Evolutionary conservation across 768 basidiomycete genomes (phyloP), one percentile per base, ranked within the genome.

Genomic region (Podaxis pistillaris): DNA sequence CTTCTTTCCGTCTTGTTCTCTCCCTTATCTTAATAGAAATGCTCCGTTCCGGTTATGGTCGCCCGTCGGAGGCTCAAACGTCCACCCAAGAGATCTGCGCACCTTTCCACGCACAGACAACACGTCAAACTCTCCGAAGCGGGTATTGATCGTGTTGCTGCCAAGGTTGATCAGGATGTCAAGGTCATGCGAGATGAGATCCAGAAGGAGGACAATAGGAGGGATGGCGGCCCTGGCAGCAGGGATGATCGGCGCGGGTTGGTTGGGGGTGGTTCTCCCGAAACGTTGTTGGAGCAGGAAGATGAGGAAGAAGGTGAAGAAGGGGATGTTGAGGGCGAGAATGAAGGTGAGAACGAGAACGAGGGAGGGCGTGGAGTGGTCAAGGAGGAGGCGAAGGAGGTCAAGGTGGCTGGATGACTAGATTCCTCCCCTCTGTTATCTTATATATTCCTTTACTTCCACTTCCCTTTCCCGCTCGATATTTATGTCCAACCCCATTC

Each of bases 21-120:
- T 3, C 46, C 41, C 24, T 17, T 63, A 37, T 37, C 15, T 49
- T 28, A 17, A 22, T 60, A 94, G 82, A 95, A 94, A 75, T 96
- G 93, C 64, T 93, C 93, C 15, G 95, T 96, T 0, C 95, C 96
- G 0, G 94, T 97, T 59, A 96, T 98, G 95, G 94, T 96, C 58
- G 93, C 95, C 4, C 92, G 95, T 58, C 87, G 94, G 57, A 83
- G 95, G 12, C 87, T 97, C 72, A 93, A 93, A 74, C 87, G 93
- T 2, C 93, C 94, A 22, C 87, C 94, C 12, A 85, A 86, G 59
- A 89, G 88, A 53, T 83, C 86, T 3, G 91, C 92, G 0, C 91
- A 93, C 72, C 86, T 93, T 36, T 84, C 91, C 28, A 89, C 88
- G 36, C 88, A 94, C 66, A 90, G 92, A 64, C 83, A 82, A 1